These are phyloP conservation scores for Rubia tinctorum DNA, from an alignment of 305 asterid species.

Conservation along the genomic window DNA sequence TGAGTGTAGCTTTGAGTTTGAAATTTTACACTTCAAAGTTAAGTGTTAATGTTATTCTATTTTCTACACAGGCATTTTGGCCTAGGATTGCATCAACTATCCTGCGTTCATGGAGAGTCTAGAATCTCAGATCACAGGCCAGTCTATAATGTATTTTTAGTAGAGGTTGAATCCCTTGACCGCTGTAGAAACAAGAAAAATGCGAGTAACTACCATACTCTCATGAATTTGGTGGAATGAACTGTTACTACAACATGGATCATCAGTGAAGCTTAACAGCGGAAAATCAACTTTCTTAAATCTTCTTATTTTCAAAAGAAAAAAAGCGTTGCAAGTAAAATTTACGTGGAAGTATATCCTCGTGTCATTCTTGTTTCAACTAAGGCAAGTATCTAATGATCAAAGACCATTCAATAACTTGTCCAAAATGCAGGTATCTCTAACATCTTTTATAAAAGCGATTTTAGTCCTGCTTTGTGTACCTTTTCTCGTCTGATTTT, in stretches of 20 bases:
- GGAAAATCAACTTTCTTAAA: background rate
- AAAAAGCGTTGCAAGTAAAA: background rate
- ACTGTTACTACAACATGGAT: conserved; percentile 34
- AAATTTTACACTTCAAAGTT: too few relatives aligned
- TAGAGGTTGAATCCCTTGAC: too few relatives aligned
- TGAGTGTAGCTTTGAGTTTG: too few relatives aligned
- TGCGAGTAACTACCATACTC: conserved; percentile 62
- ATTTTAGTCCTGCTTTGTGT: background rate
- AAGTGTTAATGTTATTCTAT: too few relatives aligned
- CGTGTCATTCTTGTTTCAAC: background rate
- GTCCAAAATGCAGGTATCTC: background rate
- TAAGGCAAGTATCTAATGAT: background rate
- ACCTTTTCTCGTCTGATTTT: too few relatives aligned
- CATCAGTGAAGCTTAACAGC: conserved; percentile 11
- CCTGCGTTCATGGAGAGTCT: conserved; percentile 96
- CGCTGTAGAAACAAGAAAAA: conserved; percentile 62
- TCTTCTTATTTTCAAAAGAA: background rate
- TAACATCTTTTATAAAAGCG: too few relatives aligned
- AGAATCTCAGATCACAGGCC: conserved; percentile 95
- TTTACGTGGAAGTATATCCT: background rate
- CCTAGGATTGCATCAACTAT: conserved; percentile 78
- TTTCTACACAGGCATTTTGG: too few relatives aligned
- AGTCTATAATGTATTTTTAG: too few relatives aligned
- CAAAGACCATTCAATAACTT: background rate
- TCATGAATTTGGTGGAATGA: conserved; percentile 35